phyloP scores from a whole-genome alignment of 192 early-diverging fungal genomes.

The Coemansia sp. region DNA sequence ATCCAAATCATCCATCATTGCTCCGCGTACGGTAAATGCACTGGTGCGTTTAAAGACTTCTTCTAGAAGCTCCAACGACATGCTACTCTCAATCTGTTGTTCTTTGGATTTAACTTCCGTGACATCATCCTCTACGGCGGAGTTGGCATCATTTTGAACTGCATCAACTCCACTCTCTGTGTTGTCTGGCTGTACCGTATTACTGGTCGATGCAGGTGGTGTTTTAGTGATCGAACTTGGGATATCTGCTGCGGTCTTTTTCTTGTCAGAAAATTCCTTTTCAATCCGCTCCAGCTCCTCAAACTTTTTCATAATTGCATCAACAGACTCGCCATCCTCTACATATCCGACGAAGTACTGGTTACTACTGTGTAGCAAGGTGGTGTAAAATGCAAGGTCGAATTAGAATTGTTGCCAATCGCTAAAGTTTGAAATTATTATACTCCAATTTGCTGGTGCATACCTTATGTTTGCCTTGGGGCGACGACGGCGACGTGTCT shows the following conservation, averaged over 20 bases:
- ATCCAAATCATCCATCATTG: conserved; percentile 50
- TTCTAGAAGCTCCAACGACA: conserved; percentile 78
- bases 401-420: background rate
- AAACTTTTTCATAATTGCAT: conserved; percentile 98
- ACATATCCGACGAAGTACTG: conserved; percentile 93
- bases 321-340: conserved; percentile 94
- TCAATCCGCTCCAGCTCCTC: conserved; percentile 90
- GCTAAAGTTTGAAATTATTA: background rate
- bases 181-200: no score
- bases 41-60: conserved; percentile 90
- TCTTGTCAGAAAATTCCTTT: conserved; percentile 66
- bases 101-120: background rate
- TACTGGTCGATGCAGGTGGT: background rate
- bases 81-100: conserved; percentile 28
- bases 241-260: conserved; percentile 17
- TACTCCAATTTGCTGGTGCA: background rate
- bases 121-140: background rate
- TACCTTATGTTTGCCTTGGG: conserved; percentile 52
- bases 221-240: conserved; percentile 10
- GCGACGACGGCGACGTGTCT: conserved; percentile 46
- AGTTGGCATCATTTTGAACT: background rate
- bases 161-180: no score
- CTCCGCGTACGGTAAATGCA: conserved; percentile 67
- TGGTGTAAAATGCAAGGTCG: no score
- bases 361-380: conserved; percentile 27